These are phyloP conservation scores for Ilyonectria mors-panacis DNA, from an alignment of 2,329 filamentous ascomycete species.

Conservation along the genomic window DNA sequence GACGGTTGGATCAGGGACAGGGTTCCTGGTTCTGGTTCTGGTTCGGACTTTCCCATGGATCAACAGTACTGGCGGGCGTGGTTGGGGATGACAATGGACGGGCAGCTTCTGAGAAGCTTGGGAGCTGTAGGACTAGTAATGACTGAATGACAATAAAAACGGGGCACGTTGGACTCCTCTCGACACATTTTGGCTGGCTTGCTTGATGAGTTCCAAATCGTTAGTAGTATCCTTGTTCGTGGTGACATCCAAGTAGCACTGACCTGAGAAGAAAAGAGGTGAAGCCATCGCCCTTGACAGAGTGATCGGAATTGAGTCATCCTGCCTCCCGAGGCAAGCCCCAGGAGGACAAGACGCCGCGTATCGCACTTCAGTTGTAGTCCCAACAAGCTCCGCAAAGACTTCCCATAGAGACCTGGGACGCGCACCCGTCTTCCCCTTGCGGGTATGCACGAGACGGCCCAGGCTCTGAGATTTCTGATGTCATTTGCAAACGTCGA, in stretches of 20 bases:
- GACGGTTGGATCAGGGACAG: conserved; percentile 11
- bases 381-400: conserved; percentile 89
- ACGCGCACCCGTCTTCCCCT: conserved; percentile 33
- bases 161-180: conserved; percentile 20
- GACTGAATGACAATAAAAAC: conserved; percentile 28
- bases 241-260: conserved; percentile 32
- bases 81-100: conserved; percentile 2
- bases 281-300: conserved; percentile 81
- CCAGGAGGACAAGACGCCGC: conserved; percentile 72
- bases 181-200: background rate
- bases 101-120: background rate
- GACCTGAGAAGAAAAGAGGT: conserved; percentile 52
- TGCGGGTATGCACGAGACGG: conserved; percentile 33
- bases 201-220: conserved; percentile 3
- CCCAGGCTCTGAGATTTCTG: conserved; percentile 83
- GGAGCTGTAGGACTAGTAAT: conserved; percentile 15
- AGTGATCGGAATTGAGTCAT: conserved; percentile 95
- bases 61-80: conserved; percentile 15
- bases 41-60: conserved; percentile 12
- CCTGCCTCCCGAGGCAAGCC: conserved; percentile 44
- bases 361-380: conserved; percentile 91
- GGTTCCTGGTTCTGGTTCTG: conserved; percentile 3
- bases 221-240: conserved; percentile 49
- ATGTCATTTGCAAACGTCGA: conserved; percentile 89
- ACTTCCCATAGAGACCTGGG: conserved; percentile 83